Conservation (phyloP, 2,329 filamentous ascomycete species). For the Colletotrichum cereale region DNA sequence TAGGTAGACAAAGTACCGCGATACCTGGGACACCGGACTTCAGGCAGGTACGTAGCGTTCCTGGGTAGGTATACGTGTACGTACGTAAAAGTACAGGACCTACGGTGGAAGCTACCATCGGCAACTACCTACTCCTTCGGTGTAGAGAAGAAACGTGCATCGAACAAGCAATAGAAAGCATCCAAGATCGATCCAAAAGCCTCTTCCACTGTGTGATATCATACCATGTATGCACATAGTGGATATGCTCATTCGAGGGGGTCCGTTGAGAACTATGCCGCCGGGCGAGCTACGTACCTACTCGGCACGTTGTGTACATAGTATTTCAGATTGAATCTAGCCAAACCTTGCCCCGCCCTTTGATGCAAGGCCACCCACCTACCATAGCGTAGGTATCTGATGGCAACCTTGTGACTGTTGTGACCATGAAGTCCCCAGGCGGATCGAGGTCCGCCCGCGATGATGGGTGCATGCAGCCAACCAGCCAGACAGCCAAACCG, state of each 20-base stretch:
- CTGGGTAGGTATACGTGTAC: no score
- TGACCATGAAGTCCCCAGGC: not conserved
- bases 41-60: not conserved
- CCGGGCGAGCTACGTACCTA: not conserved
- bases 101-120: slow-evolving; percentile 10
- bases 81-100: not conserved
- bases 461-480: not conserved
- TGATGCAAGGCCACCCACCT: not conserved
- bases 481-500: not conserved
- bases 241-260: not conserved
- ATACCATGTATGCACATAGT: not conserved
- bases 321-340: not conserved
- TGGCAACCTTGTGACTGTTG: not conserved
- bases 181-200: not conserved
- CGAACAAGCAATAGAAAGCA: slow-evolving; percentile 37
- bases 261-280: slow-evolving; percentile 1
- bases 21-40: no score
- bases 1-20: no score
- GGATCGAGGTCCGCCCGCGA: not conserved
- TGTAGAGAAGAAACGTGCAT: slow-evolving; percentile 23
- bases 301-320: not conserved
- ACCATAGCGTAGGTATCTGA: not conserved
- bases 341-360: slow-evolving; percentile 7
- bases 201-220: slow-evolving; percentile 9
- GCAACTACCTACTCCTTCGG: not conserved